Evolutionary conservation across 2,329 filamentous ascomycete genomes (phyloP).

Genomic region (Coniella lustricola): DNA sequence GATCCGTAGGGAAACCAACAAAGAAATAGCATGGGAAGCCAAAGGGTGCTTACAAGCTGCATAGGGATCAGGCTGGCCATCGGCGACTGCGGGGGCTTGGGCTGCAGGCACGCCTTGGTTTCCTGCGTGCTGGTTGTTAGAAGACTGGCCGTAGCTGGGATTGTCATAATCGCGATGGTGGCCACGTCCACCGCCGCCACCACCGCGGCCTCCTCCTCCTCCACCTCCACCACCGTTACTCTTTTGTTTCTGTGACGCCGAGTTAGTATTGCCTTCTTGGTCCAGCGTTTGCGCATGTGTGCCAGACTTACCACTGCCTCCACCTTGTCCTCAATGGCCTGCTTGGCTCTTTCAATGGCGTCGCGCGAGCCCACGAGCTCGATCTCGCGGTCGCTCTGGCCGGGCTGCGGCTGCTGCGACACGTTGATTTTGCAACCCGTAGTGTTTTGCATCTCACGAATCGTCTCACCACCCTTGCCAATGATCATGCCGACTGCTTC

Average conservation of each 20-base stretch:
- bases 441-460: slow-evolving; percentile 83
- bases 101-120: slow-evolving; percentile 33
- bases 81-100: slow-evolving; percentile 34
- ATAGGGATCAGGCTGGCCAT: slow-evolving; percentile 59
- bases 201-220: slow-evolving; percentile 27
- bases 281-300: background rate
- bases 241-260: slow-evolving; percentile 42
- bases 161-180: slow-evolving; percentile 48
- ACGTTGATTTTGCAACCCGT: slow-evolving; percentile 96
- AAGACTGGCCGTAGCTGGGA: slow-evolving; percentile 43
- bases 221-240: slow-evolving; percentile 40
- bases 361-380: slow-evolving; percentile 72
- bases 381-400: slow-evolving; percentile 78
- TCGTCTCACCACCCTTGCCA: slow-evolving; percentile 88
- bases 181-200: slow-evolving; percentile 31
- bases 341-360: slow-evolving; percentile 73
- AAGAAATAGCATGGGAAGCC: background rate
- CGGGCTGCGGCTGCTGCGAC: slow-evolving; percentile 68
- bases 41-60: slow-evolving; percentile 55
- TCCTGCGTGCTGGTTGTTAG: slow-evolving; percentile 38
- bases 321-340: slow-evolving; percentile 84
- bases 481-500: slow-evolving; percentile 96
- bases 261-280: slow-evolving; percentile 23
- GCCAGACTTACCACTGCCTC: slow-evolving; percentile 67
- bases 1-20: background rate